Evolutionary conservation across 1,139 yeast genomes (phyloP).

Genomic region (Blastobotrys aristatus): DNA sequence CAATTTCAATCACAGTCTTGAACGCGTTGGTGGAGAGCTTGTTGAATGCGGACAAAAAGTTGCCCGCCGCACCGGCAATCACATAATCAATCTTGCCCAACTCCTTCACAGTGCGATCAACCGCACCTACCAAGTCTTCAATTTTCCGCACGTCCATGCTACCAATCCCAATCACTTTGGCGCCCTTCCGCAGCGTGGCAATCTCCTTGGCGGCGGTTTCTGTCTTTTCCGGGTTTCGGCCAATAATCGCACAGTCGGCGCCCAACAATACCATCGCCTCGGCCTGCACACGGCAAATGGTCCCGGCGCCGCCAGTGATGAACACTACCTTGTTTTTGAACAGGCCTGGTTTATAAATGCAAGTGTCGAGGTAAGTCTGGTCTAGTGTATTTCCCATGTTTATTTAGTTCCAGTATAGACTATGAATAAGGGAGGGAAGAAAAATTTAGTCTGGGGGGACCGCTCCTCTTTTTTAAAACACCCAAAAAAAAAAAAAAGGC

Average conservation of each 20-base stretch:
- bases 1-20: constrained; percentile 78
- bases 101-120: constrained; percentile 52
- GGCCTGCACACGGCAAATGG: constrained; percentile 81
- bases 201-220: constrained; percentile 64
- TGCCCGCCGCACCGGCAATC: constrained; percentile 95
- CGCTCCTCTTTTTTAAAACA: background rate
- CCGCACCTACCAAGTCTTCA: constrained; percentile 55
- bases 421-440: background rate
- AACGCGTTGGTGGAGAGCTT: constrained; percentile 80
- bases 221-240: constrained; percentile 66
- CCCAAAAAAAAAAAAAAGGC: no score
- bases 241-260: constrained; percentile 79
- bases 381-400: constrained; percentile 23
- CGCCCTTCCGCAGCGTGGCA: constrained; percentile 47
- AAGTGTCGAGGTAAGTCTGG: constrained; percentile 26
- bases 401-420: background rate
- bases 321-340: constrained; percentile 82
- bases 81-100: constrained; percentile 78
- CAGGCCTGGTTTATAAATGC: constrained; percentile 51
- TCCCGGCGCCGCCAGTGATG: constrained; percentile 93
- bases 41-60: constrained; percentile 75
- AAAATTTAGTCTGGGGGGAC: background rate
- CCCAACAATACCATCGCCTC: constrained; percentile 80
- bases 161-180: constrained; percentile 63
- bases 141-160: constrained; percentile 73